phyloP scores from a whole-genome alignment of 768 basidiomycete genomes.

The Psilocybe cyanescens region DNA sequence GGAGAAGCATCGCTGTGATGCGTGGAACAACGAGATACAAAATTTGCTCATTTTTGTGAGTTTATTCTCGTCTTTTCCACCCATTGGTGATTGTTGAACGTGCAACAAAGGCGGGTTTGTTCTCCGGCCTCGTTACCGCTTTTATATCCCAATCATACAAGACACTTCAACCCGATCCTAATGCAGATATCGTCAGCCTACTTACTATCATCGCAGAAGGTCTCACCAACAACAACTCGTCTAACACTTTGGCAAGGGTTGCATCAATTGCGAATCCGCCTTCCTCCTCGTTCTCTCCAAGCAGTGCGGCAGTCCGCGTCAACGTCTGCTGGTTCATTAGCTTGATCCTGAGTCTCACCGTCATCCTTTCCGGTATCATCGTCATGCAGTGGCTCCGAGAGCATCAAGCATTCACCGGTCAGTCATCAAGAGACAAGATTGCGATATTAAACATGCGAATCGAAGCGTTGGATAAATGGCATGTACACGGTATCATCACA shows the following conservation, averaged over 20 bases:
- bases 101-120: conserved; percentile 5
- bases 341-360: conserved; percentile 3
- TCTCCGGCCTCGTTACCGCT: not conserved
- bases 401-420: not conserved
- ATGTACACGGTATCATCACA: not conserved
- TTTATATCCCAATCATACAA: conserved; percentile 3
- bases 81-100: not conserved
- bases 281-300: not conserved
- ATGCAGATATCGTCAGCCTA: not conserved
- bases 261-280: not conserved
- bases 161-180: conserved; percentile 4
- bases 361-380: conserved; percentile 3
- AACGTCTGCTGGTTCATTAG: conserved; percentile 8
- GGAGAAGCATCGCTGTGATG: conserved; percentile 2
- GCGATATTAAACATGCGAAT: conserved; percentile 1
- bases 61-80: not conserved
- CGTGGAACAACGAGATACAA: conserved; percentile 1
- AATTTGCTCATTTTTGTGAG: conserved; percentile 9
- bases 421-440: not conserved
- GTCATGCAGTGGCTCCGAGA: conserved; percentile 3
- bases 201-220: not conserved
- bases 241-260: not conserved
- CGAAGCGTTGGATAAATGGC: not conserved
- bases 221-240: not conserved
- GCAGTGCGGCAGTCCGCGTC: not conserved